Conservation (phyloP, 2,329 filamentous ascomycete genomes). For the Neoarthrinium moseri region DNA sequence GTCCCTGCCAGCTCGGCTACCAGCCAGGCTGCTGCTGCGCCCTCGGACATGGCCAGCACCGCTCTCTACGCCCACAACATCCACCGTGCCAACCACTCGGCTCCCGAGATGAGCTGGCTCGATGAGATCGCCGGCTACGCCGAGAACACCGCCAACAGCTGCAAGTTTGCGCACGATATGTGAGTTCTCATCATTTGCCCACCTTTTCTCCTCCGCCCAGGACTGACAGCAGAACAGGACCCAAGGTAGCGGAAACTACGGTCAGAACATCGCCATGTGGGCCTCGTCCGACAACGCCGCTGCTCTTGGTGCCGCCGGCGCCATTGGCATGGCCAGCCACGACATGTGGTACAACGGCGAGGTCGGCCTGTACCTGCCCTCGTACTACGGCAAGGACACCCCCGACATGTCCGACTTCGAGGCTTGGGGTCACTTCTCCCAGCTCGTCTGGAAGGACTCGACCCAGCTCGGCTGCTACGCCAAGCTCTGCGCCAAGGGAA, state of each 20-base stretch:
- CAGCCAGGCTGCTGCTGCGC: conserved; percentile 12
- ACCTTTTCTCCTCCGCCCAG: background rate
- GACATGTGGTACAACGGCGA: conserved; percentile 90
- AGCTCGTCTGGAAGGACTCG: conserved; percentile 69
- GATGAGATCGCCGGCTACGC: conserved; percentile 63
- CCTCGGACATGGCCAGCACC: conserved; percentile 34
- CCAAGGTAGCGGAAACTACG: conserved; percentile 66
- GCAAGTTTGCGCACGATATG: conserved; percentile 75
- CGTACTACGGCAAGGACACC: conserved; percentile 57
- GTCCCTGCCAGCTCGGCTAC: background rate
- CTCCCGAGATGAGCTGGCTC: conserved; percentile 64
- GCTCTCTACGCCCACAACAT: conserved; percentile 78
- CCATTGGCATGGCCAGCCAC: conserved; percentile 68
- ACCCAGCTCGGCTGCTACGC: conserved; percentile 63
- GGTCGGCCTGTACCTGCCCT: conserved; percentile 51
- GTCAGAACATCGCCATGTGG: conserved; percentile 85
- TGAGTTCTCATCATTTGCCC: conserved; percentile 43
- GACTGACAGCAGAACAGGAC: conserved; percentile 40
- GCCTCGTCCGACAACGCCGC: conserved; percentile 34
- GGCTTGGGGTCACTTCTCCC: conserved; percentile 71
- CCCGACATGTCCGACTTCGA: conserved; percentile 64
- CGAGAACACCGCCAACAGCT: conserved; percentile 59
- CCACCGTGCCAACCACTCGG: conserved; percentile 81
- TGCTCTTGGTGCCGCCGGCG: conserved; percentile 49
- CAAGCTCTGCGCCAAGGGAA: conserved; percentile 51